Evolutionary conservation across 108 stramenopile genomes (phyloP).

Genomic region (Conticribra guillardii): DNA sequence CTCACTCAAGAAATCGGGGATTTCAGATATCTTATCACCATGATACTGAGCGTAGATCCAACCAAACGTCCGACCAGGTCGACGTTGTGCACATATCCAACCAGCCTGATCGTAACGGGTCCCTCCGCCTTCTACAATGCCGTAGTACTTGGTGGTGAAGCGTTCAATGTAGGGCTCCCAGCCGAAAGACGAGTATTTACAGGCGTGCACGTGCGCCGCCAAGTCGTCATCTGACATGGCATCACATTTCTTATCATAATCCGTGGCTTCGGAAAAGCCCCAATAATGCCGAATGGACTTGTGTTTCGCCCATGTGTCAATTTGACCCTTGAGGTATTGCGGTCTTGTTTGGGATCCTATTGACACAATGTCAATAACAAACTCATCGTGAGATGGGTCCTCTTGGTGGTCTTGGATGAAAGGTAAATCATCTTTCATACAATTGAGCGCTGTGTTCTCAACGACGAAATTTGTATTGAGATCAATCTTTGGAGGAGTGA

Average conservation of each 20-base stretch:
- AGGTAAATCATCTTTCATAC: background rate
- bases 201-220: background rate
- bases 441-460: background rate
- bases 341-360: slow-evolving; percentile 29
- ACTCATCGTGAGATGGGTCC: background rate
- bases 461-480: background rate
- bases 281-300: slow-evolving; percentile 14
- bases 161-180: background rate
- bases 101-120: slow-evolving; percentile 17
- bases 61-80: slow-evolving; percentile 19
- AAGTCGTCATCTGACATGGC: background rate
- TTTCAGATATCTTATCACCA: background rate
- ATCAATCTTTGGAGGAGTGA: too few species aligned
- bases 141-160: slow-evolving; percentile 9
- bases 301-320: slow-evolving; percentile 30
- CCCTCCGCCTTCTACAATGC: background rate
- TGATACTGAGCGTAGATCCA: slow-evolving; percentile 24
- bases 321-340: slow-evolving; percentile 34
- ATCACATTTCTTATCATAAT: slow-evolving; percentile 10
- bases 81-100: slow-evolving; percentile 47
- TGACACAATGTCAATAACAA: slow-evolving; percentile 5
- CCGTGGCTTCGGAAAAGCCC: slow-evolving; percentile 26
- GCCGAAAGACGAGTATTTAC: background rate
- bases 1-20: background rate
- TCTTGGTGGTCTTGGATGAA: background rate